Evolutionary conservation across 1,284 basidiomycete species (phyloP).

Genomic region (Sporisorium graminicola): DNA sequence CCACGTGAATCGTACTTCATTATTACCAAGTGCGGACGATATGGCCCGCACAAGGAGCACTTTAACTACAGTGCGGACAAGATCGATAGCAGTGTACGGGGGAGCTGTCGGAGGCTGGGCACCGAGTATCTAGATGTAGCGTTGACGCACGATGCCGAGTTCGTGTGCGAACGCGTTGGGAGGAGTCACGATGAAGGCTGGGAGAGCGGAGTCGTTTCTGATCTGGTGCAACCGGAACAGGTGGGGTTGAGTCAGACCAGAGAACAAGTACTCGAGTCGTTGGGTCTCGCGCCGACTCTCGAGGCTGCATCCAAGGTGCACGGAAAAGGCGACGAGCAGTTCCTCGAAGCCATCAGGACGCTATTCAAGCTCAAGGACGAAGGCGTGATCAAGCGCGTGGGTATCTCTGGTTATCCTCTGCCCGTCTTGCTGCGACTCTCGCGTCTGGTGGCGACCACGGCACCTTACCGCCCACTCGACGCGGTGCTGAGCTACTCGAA

Average conservation of each 20-base stretch:
- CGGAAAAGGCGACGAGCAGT: constrained; percentile 83
- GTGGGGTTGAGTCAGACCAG: constrained; percentile 9
- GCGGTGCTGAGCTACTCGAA: constrained; percentile 66
- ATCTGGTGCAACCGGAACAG: constrained; percentile 24
- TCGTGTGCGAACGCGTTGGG: constrained; percentile 77
- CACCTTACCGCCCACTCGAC: constrained; percentile 68
- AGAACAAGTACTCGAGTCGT: constrained; percentile 53
- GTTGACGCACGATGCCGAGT: constrained; percentile 92
- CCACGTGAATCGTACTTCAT: constrained; percentile 71
- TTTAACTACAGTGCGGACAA: constrained; percentile 85
- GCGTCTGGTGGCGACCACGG: constrained; percentile 74
- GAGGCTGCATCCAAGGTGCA: constrained; percentile 76
- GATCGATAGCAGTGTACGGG: constrained; percentile 79
- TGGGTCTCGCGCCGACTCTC: constrained; percentile 60
- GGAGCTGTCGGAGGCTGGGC: constrained; percentile 80
- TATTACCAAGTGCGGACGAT: constrained; percentile 91
- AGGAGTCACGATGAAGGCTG: constrained; percentile 67
- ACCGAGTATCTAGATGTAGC: constrained; percentile 73
- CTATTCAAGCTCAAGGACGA: constrained; percentile 82
- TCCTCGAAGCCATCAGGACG: constrained; percentile 81
- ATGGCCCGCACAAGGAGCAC: constrained; percentile 75
- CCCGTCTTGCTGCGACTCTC: constrained; percentile 87
- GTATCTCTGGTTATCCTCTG: constrained; percentile 91
- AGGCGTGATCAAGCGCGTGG: constrained; percentile 83
- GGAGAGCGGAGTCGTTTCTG: constrained; percentile 52